Percentiles rank a stretch among this genome's conserved stretches.
Conservation (phyloP, 2,329 filamentous ascomycete genomes). For the Fusarium subglutinans region DNA sequence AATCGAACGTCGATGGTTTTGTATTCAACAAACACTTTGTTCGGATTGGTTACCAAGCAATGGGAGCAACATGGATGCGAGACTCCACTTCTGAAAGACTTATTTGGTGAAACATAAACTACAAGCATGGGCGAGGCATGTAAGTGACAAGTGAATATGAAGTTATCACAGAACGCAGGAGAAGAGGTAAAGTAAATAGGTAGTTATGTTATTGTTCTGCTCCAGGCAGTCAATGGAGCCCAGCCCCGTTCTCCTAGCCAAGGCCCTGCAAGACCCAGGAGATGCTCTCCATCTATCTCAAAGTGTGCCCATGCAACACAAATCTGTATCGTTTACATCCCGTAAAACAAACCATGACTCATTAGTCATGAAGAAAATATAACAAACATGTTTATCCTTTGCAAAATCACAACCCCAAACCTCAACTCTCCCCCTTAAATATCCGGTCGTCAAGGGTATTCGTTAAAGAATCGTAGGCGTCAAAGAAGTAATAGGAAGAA, state of each 20-base stretch:
- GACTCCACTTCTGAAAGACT: slow-evolving; percentile 33
- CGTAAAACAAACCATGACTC: slow-evolving; percentile 18
- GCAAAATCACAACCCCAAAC: slow-evolving; percentile 5
- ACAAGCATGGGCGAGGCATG: background rate
- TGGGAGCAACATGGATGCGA: slow-evolving; percentile 13
- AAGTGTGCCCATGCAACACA: slow-evolving; percentile 23
- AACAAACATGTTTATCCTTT: slow-evolving; percentile 27
- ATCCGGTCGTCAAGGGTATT: slow-evolving; percentile 32
- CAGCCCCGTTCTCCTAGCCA: slow-evolving; percentile 31
- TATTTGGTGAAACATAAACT: background rate
- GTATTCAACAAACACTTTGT: slow-evolving; percentile 1
- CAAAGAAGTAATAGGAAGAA: slow-evolving; percentile 25
- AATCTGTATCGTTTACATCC: slow-evolving; percentile 16
- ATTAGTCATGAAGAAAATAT: slow-evolving; percentile 17
- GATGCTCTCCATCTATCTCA: slow-evolving; percentile 27
- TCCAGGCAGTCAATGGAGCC: slow-evolving; percentile 42
- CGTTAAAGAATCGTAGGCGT: slow-evolving; percentile 38
- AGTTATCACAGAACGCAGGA: background rate
- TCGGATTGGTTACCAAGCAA: slow-evolving; percentile 38
- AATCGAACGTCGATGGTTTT: slow-evolving; percentile 10
- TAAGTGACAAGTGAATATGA: background rate
- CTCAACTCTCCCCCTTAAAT: slow-evolving; percentile 12
- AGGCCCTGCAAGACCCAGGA: slow-evolving; percentile 2
- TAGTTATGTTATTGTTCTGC: slow-evolving; percentile 31
- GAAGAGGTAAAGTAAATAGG: background rate